These are phyloP conservation scores for Lodderomyces metapsilosis DNA, from an alignment of 1,139 yeast genomes.

Conservation along the genomic window DNA sequence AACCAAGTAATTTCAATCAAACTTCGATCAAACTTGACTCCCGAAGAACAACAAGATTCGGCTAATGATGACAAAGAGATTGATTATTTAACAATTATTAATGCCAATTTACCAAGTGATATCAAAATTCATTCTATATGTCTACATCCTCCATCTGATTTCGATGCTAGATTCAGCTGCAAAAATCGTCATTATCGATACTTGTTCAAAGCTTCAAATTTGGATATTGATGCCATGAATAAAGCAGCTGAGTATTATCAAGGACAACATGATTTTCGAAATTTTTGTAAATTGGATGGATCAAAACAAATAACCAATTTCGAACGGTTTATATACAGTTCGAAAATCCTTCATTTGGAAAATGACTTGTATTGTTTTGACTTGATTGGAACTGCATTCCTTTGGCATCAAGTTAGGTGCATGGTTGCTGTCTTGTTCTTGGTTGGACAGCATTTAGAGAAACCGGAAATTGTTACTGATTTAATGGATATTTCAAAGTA, in stretches of 20 bases:
- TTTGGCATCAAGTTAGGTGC: conserved; percentile 98
- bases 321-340: conserved; percentile 52
- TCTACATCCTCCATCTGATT: conserved; percentile 74
- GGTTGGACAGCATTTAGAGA: conserved; percentile 77
- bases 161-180: conserved; percentile 94
- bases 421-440: conserved; percentile 83
- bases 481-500: conserved; percentile 57
- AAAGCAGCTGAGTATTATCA: conserved; percentile 62
- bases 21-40: conserved; percentile 65
- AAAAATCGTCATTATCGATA: conserved; percentile 80
- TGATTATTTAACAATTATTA: conserved; percentile 72
- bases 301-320: conserved; percentile 86
- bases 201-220: conserved; percentile 52
- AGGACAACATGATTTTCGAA: conserved; percentile 89
- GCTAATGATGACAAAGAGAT: conserved; percentile 64
- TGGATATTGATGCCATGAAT: conserved; percentile 67
- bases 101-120: conserved; percentile 76
- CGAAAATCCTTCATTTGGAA: conserved; percentile 47
- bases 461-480: conserved; percentile 52
- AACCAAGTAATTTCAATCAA: conserved; percentile 85
- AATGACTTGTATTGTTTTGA: conserved; percentile 63
- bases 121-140: conserved; percentile 81
- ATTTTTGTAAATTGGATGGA: conserved; percentile 92
- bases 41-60: conserved; percentile 56
- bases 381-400: conserved; percentile 82